Percentiles rank a stretch among this genome's conserved stretches.
Conservation (phyloP, 441 rosid genomes). For the Erodium texanum region DNA sequence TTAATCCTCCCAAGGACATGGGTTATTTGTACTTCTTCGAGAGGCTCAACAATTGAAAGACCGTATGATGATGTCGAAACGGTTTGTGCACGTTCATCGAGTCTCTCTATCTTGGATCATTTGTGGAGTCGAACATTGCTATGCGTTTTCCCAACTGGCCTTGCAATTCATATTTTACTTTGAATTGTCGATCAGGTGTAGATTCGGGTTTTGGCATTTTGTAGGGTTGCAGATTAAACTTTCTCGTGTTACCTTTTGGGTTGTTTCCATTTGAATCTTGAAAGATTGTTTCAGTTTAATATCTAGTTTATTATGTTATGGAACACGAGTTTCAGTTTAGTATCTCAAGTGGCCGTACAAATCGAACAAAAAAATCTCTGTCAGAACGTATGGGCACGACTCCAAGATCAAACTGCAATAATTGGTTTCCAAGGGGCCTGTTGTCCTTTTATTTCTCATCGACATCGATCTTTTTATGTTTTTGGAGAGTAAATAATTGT, state of each 20-base stretch:
- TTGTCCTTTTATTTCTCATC: too few species aligned
- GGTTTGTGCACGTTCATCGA: neutral
- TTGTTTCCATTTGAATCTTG: neutral
- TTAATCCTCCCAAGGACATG: constrained; percentile 89
- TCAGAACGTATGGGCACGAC: too few species aligned
- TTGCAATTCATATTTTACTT: neutral
- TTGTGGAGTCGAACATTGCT: neutral
- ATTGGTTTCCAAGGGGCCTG: too few species aligned
- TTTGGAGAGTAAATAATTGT: too few species aligned
- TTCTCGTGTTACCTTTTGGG: neutral
- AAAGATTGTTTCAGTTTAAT: neutral
- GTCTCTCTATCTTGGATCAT: neutral
- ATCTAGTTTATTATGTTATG: too few species aligned
- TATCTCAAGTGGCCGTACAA: too few species aligned
- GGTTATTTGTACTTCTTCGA: constrained; percentile 91
- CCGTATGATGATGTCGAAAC: too few species aligned
- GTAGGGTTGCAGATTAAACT: neutral
- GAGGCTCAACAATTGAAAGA: constrained; percentile 49
- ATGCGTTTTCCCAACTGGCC: neutral
- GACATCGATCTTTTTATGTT: too few species aligned
- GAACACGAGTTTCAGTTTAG: too few species aligned
- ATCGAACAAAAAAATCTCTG: too few species aligned
- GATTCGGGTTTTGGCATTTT: neutral
- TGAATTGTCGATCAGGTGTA: neutral
- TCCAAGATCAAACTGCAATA: too few species aligned